Evolutionary conservation across 768 basidiomycete species (phyloP), one percentile per base, ranked within the genome.

Genomic region (Obba rivulosa): DNA sequence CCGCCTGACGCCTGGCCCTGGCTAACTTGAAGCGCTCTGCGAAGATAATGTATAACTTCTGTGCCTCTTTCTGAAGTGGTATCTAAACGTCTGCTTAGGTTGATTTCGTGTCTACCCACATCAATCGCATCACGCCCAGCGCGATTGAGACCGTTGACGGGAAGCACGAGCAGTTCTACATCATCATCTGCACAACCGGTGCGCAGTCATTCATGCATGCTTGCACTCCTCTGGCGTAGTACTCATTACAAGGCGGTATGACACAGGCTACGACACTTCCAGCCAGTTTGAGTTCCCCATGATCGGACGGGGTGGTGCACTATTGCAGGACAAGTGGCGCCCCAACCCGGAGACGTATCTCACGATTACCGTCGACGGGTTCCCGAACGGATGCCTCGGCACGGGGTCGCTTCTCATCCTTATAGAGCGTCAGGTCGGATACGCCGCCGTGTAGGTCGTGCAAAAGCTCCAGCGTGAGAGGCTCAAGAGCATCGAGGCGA

Each of bases 111-210:
- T 65, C 78, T 2, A 66, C 69, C 18, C 59, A 62, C 5, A 84
- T 85, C 57, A 72, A 71, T 51, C 66, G 69, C 4, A 61, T 84
- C 48, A 77, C 76, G 1, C 66, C 72, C 16, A 74, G 61, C 2
- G 83, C 83, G 2, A 76, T 85, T 17, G 75, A 80, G 56, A 77
- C 74, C 0, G 65, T 43, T 2, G 80, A 85, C 48, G 83, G 81
- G 0, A 62, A 72, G 43, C 67, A 70, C 48, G 66, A 77, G 51
- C 74, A 79, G 4, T 63, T 82, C 34, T 80, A 86, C 55, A 62
- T 81, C 34, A 73, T 85, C 34, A 64, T 84, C 14, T 82, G 80
- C 57, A 81, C 83, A 1, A 85, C 81, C 46, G 80, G 80, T 75
- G 41, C 31, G 60, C 41, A 39, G n/a, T 35, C 34, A 34, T 13